Base-by-base conservation (phyloP, 1,284 basidiomycete genomes). In the Cryptococcus amylolentus region DNA sequence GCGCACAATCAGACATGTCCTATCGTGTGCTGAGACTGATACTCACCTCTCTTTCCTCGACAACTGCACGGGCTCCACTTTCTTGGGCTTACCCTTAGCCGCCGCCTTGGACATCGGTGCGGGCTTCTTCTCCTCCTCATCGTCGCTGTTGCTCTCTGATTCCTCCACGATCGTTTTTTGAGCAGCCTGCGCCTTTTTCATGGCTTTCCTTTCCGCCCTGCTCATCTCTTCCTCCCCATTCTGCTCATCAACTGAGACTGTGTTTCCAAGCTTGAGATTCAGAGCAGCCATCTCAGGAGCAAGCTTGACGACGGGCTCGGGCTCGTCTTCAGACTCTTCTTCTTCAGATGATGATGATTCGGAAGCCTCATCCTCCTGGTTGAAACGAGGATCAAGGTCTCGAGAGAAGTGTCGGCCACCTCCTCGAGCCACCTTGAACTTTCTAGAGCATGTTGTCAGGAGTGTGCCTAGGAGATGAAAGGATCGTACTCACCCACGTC, bases 391-490 rank as follows among this genome's bases (percentile, higher is more conserved):
- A 54, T 73, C 68, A 45, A 76, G 64, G 62, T 76, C 75, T 27
- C 70, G 87, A 82, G 87, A 88, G 74, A 90, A 90, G 67, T 79
- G 83, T 63, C 91, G 84, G 54, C 91, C 91, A 46, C 91, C 91
- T 59, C 91, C 91, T 52, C 91, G 88, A 69, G 87, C 87, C 59
- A 84, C 81, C 82, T 92, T 91, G 80, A 84, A 90, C 78, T 88
- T 91, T 51, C 76, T 77, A 53, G 16, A 41, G 16, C 4, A 28
- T 1, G 38, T 13, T 13, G 50, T 20, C 16, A 26, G 26, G 43
- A 35, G 38, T 48, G 14, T 5, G 16, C 23, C 20, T 9, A 23
- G 49, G 55, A 41, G 5, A 7, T 18, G 38, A 23, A 27, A 31
- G 39, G 28, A 27, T 8, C 4, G 13, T 5, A 65, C 72, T 57